Conservation (phyloP, 73 alveolate species). For the Paramecium tetraurelia region DNA sequence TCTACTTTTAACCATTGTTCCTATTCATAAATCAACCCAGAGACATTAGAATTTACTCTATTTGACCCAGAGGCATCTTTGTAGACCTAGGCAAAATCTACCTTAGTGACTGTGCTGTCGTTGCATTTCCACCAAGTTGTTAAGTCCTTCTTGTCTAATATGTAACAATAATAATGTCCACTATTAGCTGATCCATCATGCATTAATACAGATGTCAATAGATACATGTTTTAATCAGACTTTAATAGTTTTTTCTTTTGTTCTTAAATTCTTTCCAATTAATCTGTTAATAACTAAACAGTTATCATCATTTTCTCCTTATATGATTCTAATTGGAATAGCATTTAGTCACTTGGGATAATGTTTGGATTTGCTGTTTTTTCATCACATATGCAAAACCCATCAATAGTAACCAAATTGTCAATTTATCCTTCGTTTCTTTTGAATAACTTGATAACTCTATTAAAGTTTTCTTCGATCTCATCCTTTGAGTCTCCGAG, state of each 20-base stretch:
- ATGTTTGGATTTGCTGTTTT: not conserved
- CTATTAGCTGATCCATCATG: conserved; percentile 40
- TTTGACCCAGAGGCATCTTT: not conserved
- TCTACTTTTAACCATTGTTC: not conserved
- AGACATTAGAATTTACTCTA: conserved; percentile 1
- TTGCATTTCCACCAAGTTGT: conserved; percentile 37
- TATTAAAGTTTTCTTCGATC: not conserved
- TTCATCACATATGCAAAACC: not conserved
- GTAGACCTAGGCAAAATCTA: not conserved
- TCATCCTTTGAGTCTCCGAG: not conserved
- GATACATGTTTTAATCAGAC: not conserved
- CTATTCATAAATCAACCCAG: conserved; percentile 45
- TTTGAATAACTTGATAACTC: not conserved
- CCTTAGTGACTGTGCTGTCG: conserved; percentile 9
- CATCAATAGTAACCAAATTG: not conserved
- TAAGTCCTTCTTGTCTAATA: not conserved
- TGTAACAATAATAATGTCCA: conserved; percentile 45
- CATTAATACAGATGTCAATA: conserved; percentile 27
- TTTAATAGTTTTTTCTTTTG: not conserved
- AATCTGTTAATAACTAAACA: not conserved
- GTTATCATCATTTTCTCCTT: not conserved
- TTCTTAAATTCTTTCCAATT: not conserved
- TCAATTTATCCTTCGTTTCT: conserved; percentile 28
- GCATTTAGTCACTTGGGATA: not conserved
- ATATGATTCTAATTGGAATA: not conserved